A percentile compares a stretch with the other conserved stretches of the same genome.
phyloP scores from a whole-genome alignment of 2,329 filamentous ascomycete genomes.

The Trichoderma sp. region DNA sequence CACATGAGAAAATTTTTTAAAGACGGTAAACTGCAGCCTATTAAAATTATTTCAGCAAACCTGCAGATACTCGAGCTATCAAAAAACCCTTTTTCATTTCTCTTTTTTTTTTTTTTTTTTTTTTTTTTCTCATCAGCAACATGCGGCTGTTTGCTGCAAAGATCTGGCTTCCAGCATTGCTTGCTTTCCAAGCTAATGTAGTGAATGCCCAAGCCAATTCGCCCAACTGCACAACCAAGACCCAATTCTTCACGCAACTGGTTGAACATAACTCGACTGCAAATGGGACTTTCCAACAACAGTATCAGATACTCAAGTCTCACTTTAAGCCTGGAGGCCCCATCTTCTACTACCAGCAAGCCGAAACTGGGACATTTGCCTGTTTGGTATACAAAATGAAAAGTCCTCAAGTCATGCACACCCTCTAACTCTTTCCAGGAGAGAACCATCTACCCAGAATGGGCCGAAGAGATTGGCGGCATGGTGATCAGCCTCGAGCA shows the following conservation, averaged over 20 bases:
- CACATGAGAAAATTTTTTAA: too few relatives aligned
- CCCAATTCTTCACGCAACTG: neutral
- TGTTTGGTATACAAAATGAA: neutral
- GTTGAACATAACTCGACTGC: neutral
- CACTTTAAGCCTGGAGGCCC: neutral
- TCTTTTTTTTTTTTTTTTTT: too few relatives aligned
- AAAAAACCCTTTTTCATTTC: too few relatives aligned
- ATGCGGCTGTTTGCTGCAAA: neutral
- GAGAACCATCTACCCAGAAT: neutral
- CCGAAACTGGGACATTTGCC: neutral
- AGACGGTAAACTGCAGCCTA: too few relatives aligned
- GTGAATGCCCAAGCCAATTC: neutral
- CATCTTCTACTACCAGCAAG: neutral
- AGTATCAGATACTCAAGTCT: neutral
- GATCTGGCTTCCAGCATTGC: neutral
- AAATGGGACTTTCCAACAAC: slow-evolving; percentile 4
- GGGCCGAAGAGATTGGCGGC: neutral
- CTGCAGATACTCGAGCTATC: too few relatives aligned
- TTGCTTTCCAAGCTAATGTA: neutral
- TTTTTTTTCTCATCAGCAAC: neutral
- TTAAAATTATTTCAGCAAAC: too few relatives aligned
- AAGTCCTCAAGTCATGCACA: neutral
- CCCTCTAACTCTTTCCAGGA: neutral
- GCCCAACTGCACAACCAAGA: neutral
- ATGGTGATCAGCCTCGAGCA: slow-evolving; percentile 4